Conservation (phyloP, 73 alveolate genomes). For the Paramecium sonneborni region DNA sequence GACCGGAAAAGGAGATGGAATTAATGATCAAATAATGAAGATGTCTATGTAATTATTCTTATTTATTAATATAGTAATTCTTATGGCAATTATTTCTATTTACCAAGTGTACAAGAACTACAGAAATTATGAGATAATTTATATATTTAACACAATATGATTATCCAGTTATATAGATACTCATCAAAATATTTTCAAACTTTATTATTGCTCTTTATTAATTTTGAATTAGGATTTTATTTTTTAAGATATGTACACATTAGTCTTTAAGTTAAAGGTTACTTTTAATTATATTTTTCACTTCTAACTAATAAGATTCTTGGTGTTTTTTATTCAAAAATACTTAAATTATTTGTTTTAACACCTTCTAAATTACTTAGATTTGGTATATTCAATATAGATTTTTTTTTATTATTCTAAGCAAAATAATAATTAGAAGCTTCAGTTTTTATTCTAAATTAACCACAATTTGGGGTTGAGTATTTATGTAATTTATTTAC, state of each 20-base stretch:
- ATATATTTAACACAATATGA: background rate
- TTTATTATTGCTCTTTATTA: background rate
- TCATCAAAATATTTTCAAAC: background rate
- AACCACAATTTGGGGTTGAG: background rate
- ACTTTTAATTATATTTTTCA: background rate
- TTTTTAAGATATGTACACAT: background rate
- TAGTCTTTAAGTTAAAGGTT: conserved; percentile 1
- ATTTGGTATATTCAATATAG: background rate
- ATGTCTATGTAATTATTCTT: background rate
- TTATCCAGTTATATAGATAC: background rate
- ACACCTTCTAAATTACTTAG: background rate
- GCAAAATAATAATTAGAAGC: background rate
- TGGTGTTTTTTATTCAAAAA: background rate
- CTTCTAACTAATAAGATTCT: background rate
- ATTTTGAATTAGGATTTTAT: background rate
- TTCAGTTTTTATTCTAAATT: background rate
- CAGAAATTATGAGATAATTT: background rate
- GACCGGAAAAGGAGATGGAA: conserved; percentile 41
- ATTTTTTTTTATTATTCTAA: background rate
- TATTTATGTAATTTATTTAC: background rate
- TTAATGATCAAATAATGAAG: conserved; percentile 26
- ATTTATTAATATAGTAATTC: background rate
- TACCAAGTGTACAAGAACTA: conserved; percentile 37
- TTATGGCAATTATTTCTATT: conserved; percentile 39
- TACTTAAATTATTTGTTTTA: background rate